Percentiles rank a stretch among this genome's conserved stretches.
phyloP scores from a whole-genome alignment of 2,329 filamentous ascomycete genomes.

The Colletotrichum camelliae region DNA sequence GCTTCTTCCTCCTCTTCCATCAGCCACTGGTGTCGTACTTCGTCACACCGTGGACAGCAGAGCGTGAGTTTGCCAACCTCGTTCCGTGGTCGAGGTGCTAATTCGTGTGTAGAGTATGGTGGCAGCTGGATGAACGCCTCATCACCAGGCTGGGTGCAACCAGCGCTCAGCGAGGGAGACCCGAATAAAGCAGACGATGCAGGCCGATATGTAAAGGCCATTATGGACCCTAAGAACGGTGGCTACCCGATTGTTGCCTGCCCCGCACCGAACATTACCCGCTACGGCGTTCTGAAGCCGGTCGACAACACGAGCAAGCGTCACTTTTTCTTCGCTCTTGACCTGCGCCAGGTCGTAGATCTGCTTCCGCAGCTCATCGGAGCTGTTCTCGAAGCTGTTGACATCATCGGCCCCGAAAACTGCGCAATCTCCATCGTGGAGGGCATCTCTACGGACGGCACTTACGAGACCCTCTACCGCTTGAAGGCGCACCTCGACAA shows the following conservation, averaged over 20 bases:
- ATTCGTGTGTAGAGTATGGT: constrained; percentile 5
- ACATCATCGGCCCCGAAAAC: constrained; percentile 52
- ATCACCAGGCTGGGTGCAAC: constrained; percentile 5
- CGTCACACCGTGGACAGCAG: constrained; percentile 10
- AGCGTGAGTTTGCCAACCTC: background rate
- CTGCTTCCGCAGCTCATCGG: constrained; percentile 57
- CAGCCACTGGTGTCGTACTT: constrained; percentile 29
- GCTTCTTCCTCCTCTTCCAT: constrained; percentile 75
- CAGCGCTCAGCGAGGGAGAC: background rate
- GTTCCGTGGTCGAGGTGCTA: background rate
- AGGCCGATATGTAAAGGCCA: constrained; percentile 47
- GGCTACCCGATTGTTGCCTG: constrained; percentile 33
- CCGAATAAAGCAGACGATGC: constrained; percentile 7
- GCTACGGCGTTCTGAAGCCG: constrained; percentile 10
- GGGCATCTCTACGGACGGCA: constrained; percentile 60
- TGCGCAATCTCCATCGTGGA: constrained; percentile 63
- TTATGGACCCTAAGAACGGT: constrained; percentile 17
- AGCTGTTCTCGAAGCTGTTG: constrained; percentile 54
- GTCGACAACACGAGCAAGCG: background rate
- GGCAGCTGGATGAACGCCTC: constrained; percentile 20
- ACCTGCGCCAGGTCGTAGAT: constrained; percentile 49
- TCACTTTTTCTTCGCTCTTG: constrained; percentile 58
- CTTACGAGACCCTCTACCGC: constrained; percentile 51
- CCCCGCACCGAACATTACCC: constrained; percentile 23
- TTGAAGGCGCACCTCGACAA: constrained; percentile 46